These are phyloP conservation scores for Asterophora parasitica DNA, from an alignment of 768 basidiomycete species.

Conservation along the genomic window DNA sequence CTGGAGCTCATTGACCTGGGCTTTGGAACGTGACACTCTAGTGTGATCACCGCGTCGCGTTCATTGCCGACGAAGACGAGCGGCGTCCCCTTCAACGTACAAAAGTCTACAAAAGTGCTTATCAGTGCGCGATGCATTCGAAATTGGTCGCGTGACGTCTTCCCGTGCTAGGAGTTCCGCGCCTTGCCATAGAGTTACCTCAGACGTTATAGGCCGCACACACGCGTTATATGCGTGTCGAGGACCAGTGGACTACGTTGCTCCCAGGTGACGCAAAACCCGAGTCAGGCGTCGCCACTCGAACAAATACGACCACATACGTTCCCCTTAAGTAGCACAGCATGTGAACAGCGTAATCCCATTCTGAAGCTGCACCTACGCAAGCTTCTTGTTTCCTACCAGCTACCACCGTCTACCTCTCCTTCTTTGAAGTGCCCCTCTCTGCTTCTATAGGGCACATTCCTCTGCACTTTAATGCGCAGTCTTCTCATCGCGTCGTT, in stretches of 20 bases:
- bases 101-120: too few relatives aligned
- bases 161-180: background rate
- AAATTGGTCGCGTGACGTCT: conserved; percentile 9
- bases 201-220: background rate
- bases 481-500: conserved; percentile 61
- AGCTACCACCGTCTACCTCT: conserved; percentile 4
- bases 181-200: too few relatives aligned
- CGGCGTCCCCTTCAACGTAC: too few relatives aligned
- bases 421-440: background rate
- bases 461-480: conserved; percentile 40
- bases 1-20: too few relatives aligned
- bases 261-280: background rate
- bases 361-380: conserved; percentile 14
- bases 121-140: too few relatives aligned
- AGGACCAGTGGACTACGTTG: background rate
- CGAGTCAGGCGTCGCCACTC: conserved; percentile 3
- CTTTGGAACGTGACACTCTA: too few relatives aligned
- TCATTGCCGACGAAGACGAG: too few relatives aligned
- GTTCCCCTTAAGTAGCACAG: conserved; percentile 12
- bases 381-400: conserved; percentile 16
- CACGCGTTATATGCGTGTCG: conserved; percentile 7
- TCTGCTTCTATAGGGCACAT: background rate
- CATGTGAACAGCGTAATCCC: conserved; percentile 5
- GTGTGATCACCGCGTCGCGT: too few relatives aligned
- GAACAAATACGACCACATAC: conserved; percentile 18